Conservation (phyloP, 169 alveolate genomes). For the Theileria equi region DNA sequence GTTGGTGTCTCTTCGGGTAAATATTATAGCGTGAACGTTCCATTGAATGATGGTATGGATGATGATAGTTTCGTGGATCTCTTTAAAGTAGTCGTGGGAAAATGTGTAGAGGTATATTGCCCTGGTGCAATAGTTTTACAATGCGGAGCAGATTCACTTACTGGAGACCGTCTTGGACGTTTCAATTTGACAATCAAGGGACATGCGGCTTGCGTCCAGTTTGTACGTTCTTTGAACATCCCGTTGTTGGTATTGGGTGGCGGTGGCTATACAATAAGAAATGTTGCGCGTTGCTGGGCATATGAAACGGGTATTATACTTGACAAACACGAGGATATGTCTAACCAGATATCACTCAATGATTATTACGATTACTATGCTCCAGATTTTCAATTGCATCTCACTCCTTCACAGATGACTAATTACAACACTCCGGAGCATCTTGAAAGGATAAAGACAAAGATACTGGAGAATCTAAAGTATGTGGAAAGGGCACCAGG, state of each 20-base stretch:
- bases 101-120: conserved; percentile 91
- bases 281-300: conserved; percentile 99
- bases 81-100: conserved; percentile 90
- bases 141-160: conserved; percentile 98
- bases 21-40: conserved; percentile 96
- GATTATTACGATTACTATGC: conserved; percentile 96
- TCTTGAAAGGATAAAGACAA: conserved; percentile 86
- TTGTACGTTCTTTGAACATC: conserved; percentile 85
- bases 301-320: conserved; percentile 96
- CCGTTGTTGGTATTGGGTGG: conserved; percentile 95
- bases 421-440: conserved; percentile 93
- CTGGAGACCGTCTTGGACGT: conserved; percentile 96
- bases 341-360: conserved; percentile 89
- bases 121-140: conserved; percentile 98
- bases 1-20: conserved; percentile 93
- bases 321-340: conserved; percentile 84
- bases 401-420: conserved; percentile 87
- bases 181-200: conserved; percentile 95
- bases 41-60: conserved; percentile 96
- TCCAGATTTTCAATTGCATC: conserved; percentile 93
- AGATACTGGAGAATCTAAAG: conserved; percentile 88
- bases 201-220: conserved; percentile 97
- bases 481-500: conserved; percentile 95
- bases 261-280: conserved; percentile 98
- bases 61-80: conserved; percentile 90